Conservation (phyloP, 2,329 filamentous ascomycete genomes). For the Hypoxylon sp. region DNA sequence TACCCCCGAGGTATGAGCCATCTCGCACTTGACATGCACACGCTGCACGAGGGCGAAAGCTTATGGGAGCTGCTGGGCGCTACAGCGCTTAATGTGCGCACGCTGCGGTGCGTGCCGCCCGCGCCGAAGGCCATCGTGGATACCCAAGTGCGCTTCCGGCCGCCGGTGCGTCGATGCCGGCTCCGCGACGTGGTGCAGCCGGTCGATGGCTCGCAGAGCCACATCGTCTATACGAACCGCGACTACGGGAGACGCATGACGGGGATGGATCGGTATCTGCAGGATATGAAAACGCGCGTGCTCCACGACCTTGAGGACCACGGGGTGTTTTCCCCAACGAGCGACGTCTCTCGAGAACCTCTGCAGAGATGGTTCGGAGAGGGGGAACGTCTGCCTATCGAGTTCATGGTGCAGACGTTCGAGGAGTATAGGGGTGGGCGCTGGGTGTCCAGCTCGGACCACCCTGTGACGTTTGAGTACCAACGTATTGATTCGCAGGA, state of each 20-base stretch:
- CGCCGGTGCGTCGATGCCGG: slow-evolving; percentile 26
- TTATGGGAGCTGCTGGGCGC: slow-evolving; percentile 15
- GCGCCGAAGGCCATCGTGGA: slow-evolving; percentile 14
- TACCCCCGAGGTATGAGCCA: slow-evolving; percentile 17
- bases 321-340: too few species aligned
- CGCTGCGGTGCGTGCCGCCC: slow-evolving; percentile 27
- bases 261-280: slow-evolving; percentile 11
- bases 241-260: slow-evolving; percentile 27
- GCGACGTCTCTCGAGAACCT: too few species aligned
- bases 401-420: slow-evolving; percentile 19
- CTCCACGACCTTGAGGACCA: too few species aligned
- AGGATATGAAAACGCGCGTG: slow-evolving; percentile 22
- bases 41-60: slow-evolving; percentile 18
- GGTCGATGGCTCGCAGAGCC: slow-evolving; percentile 19
- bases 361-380: slow-evolving; percentile 25
- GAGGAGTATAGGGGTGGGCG: slow-evolving; percentile 30
- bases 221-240: slow-evolving; percentile 27
- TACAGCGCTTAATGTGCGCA: slow-evolving; percentile 6
- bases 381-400: slow-evolving; percentile 11
- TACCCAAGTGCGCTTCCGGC: slow-evolving; percentile 22
- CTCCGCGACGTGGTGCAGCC: slow-evolving; percentile 14
- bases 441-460: slow-evolving; percentile 29
- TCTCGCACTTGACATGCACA: slow-evolving; percentile 29
- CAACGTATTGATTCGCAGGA: slow-evolving; percentile 7
- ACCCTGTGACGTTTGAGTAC: slow-evolving; percentile 19